A percentile compares a stretch with the other conserved stretches of the same genome.
Conservation (phyloP, 2,329 filamentous ascomycete species). For the Monosporascus sp. region DNA sequence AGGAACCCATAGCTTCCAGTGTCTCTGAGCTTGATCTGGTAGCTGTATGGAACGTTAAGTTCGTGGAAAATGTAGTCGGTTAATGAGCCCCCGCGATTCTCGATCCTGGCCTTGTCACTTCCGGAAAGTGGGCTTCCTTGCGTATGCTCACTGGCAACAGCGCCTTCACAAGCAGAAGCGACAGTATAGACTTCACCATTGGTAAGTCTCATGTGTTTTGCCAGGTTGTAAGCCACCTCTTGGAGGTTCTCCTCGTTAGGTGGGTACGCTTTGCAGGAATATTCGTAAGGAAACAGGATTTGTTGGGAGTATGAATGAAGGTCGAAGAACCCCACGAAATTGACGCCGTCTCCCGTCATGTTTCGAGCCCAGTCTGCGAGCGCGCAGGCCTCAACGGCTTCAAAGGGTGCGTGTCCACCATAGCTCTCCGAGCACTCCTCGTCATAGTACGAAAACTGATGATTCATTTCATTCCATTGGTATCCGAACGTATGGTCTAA, state of each 20-base stretch:
- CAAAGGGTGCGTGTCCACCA: constrained; percentile 75
- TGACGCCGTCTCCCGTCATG: constrained; percentile 63
- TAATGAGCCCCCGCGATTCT: constrained; percentile 75
- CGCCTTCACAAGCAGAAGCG: constrained; percentile 80
- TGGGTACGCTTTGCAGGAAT: constrained; percentile 71
- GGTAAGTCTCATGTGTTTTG: constrained; percentile 81
- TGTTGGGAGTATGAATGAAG: constrained; percentile 95
- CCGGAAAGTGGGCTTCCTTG: constrained; percentile 14
- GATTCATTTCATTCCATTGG: constrained; percentile 68
- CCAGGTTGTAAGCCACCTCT: constrained; percentile 81
- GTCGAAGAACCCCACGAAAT: constrained; percentile 82
- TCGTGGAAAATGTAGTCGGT: constrained; percentile 96
- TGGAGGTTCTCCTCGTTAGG: constrained; percentile 88
- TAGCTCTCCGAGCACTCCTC: constrained; percentile 93
- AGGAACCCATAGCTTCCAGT: constrained; percentile 93
- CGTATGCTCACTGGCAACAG: constrained; percentile 39
- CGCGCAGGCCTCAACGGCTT: constrained; percentile 70
- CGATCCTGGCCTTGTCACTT: constrained; percentile 45
- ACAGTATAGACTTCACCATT: constrained; percentile 72
- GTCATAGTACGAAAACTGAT: constrained; percentile 36
- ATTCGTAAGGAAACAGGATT: constrained; percentile 87
- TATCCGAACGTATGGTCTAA: constrained; percentile 83
- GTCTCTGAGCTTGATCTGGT: constrained; percentile 91
- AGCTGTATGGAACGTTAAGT: constrained; percentile 74
- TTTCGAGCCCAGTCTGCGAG: constrained; percentile 81